Evolutionary conservation across 306 rosid species (phyloP), one percentile per base, ranked within the genome.

Genomic region (Cajanus cajan): DNA sequence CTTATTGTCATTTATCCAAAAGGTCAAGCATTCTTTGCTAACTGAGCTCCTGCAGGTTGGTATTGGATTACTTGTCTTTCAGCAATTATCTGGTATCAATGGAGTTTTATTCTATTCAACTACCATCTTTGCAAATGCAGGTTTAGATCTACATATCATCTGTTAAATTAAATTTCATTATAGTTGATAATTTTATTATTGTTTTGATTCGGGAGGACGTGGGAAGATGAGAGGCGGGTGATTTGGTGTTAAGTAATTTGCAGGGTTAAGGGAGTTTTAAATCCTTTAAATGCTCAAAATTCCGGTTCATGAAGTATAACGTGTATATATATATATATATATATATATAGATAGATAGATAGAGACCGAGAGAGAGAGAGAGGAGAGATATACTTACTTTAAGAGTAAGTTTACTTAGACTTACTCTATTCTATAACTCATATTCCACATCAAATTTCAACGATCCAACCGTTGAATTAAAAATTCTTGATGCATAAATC

Each of bases 71-170:
- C 98, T 93, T 76, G 72, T 83, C 74, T 92, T 93, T 19, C 98
- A 91, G 85, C 98, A 93, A 71, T 85, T 91, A 71, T 85, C 89
- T 80, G 98, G 98, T 59, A 88, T 88, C 84, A 93, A 93, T 86
- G 96, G 91, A 71, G 86, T 93, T 78, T 64, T 93, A 76, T 93
- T 93, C 90, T 93, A 93, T 84, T 89, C 98, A 40, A 93, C 89
- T 76, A 90, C 74, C 86, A 93, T 93, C 84, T 93, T 93, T 65
- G 81, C 82, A 81, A 87, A 81, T 72, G 96, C 98, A 43, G 98
- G 98, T 93, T 11, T 58, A 78, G 85, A 55, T 71, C 78, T 59
- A 63, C 58, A 21, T 52, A 11, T 73, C 45, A 64, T 15, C 71
- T 40, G 68, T 76, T 36, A 25, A 47, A 39, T 51, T 48, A 45